Evolutionary conservation across 1,139 yeast species (phyloP), one percentile per base, ranked within the genome.

Genomic region (Geotrichum australiense): DNA sequence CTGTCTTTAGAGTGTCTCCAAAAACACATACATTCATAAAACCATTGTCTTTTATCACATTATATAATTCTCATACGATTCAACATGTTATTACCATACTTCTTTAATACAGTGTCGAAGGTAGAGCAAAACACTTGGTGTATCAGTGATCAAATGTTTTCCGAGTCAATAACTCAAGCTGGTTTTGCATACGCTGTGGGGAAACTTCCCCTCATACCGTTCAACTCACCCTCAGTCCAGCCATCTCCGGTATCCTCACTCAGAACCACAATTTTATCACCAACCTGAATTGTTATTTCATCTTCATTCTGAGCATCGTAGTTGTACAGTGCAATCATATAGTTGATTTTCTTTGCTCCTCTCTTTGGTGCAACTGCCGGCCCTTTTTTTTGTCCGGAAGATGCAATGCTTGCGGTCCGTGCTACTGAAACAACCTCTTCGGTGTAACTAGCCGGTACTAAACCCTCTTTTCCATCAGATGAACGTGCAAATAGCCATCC

Each of bases 221-320:
- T 71, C 14, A 82, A 52, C 56, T 84, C 94, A 7, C 97, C 98
- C 53, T 80, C 85, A 1, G 96, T 87, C 99, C 99, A 91, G 0
- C 99, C 99, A 49, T 81, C 80, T 5, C 94, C 96, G 46, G 80
- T 81, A 48, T 85, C 91, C 37, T 76, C 84, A 33, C 74, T 76
- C 30, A 81, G 68, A 16, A 85, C 70, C 2, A 76, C 73, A n/a
- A 86, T 76, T 45, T 70, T 69, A 51, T 91, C 97, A 1, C 96
- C 96, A 0, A 75, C 80, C 6, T 53, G 55, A 15, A 91, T 76
- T 18, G 76, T 70, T 44, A 93, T 60, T 61, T 91, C 98, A 54
- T 84, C 94, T 18, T 75, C 83, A 6, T 89, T 95, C 50, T 78
- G 83, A 0, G 96, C 94, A 11, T 61, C 67, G 58, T 89, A 91